These are phyloP conservation scores for Cordyceps farinosa DNA, from an alignment of 2,329 filamentous ascomycete genomes.

Conservation along the genomic window DNA sequence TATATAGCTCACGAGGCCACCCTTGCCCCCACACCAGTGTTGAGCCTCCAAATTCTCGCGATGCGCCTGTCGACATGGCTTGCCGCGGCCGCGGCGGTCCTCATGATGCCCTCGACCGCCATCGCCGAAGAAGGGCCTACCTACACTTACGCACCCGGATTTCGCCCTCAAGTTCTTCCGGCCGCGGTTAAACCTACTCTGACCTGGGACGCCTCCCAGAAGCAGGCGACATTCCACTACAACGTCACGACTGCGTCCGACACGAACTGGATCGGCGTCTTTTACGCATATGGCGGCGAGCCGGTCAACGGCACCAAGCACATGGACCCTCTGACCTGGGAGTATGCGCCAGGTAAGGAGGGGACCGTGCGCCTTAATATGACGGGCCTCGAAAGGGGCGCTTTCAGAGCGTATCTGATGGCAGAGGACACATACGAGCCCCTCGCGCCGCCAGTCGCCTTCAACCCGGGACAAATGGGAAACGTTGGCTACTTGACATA, in stretches of 20 bases:
- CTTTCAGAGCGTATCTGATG: constrained; percentile 37
- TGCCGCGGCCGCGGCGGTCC: neutral
- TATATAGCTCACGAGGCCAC: neutral
- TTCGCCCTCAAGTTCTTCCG: too few species aligned
- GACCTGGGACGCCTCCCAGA: neutral
- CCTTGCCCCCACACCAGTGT: neutral
- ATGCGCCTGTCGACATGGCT: constrained; percentile 1
- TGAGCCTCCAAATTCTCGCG: neutral
- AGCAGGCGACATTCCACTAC: constrained; percentile 34
- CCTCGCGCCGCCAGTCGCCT: constrained; percentile 32
- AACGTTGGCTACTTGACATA: constrained; percentile 25
- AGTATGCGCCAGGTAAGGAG: constrained; percentile 27
- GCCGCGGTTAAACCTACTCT: neutral
- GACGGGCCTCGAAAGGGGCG: constrained; percentile 27
- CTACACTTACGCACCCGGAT: neutral
- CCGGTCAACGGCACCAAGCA: constrained; percentile 31
- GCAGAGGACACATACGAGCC: constrained; percentile 34
- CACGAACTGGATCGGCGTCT: constrained; percentile 40
- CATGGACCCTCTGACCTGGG: constrained; percentile 32
- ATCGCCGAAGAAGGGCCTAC: neutral
- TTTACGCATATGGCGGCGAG: constrained; percentile 31
- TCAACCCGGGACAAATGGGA: constrained; percentile 23
- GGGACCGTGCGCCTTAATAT: constrained; percentile 29
- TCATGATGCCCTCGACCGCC: neutral
- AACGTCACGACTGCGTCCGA: constrained; percentile 26